Evolutionary conservation across 208 protist species (phyloP), one percentile per base, ranked within the genome.

Genomic region (Vickermania spadyakhi): DNA sequence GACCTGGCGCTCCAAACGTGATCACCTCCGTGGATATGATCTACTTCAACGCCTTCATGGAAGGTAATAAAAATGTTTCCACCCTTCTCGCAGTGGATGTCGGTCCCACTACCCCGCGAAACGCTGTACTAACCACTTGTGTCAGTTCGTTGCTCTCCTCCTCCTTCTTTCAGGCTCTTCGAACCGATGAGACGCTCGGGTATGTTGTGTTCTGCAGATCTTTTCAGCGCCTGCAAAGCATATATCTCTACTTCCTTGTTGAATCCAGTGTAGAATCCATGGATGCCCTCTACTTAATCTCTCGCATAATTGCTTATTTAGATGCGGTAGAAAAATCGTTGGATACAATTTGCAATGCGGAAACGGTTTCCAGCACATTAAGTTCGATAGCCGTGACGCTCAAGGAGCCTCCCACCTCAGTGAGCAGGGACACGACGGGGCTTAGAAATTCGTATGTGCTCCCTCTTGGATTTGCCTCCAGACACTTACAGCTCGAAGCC

Each of bases 111-210:
- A 86, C 71, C 14, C 67, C 84, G 54, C 25, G 51, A 27, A 49
- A 62, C n/a, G 50, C 56, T 0, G 79, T 70, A 27, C 61, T 88
- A 22, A 74, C 61, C 30, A 60, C 70, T 28, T 62, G 65, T 28
- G 66, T 72, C 1, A 45, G 71, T 30, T 68, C 68, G 31, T 60
- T 94, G 7, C 31, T 89, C 23, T 78, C 70, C 13, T 78, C 81
- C 29, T 54, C 49, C 18, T 96, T 91, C 63, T 93, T 92, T 70
- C 70, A 76, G 31, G 60, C 66, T 0, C 76, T 96, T 27, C 79
- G 89, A 52, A 96, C 89, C 13, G 54, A 62, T 5, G 86, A 96
- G 63, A 53, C 75, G 7, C 72, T 96, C 49, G 89, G 89, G 25
- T 96, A 96, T 60, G 57, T 91, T 50, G 89, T 96, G 1, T 71